Evolutionary conservation across 805 yeast species (phyloP), one percentile per base, ranked within the genome.

Genomic region (Spathaspora girioi): DNA sequence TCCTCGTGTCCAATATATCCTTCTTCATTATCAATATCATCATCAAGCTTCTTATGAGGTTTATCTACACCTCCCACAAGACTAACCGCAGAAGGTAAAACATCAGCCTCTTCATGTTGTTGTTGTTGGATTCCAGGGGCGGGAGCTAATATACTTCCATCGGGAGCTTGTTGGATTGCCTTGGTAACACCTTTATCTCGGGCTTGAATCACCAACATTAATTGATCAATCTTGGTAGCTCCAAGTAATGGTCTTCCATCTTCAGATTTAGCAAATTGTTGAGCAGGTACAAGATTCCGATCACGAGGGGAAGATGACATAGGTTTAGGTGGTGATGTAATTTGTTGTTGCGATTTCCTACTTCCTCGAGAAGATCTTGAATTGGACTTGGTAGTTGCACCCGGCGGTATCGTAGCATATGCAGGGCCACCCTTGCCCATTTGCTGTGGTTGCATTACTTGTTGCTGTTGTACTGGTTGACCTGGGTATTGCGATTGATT

Each of bases 181-280:
- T 83, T 79, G n/a, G 81, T 81, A 23, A 85, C 76, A 8, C 92
- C 88, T 56, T 87, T 86, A 53, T 86, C 87, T 48, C 96, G 78
- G 0, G 97, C 96, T 66, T 92, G 96, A 49, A 92, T 87, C 38
- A 90, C 88, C 46, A 92, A 75, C 97, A 92, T 90, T 61, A 92
- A 72, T 60, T 87, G 96, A 68, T 92, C 98, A 26, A 92, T 89
- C 62, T 88, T 88, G 0, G 97, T 92, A 3, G 92, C 90, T 1
- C 97, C 97, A 5, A 89, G 66, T 19, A 86, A 69, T 3, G 91
- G 89, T 48, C 88, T 70, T 1, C 86, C 85, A 57, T 84, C 88
- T 44, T 83, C 87, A 2, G 79, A 42, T 45, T 72, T 73, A 18
- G 71, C 69, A 45, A 75, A 67, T 47, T 77, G 80, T 51, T 75